A percentile compares a stretch with the other conserved stretches of the same genome.
Conservation (phyloP, 140 eudicot species). For the Stevia rebaudiana region DNA sequence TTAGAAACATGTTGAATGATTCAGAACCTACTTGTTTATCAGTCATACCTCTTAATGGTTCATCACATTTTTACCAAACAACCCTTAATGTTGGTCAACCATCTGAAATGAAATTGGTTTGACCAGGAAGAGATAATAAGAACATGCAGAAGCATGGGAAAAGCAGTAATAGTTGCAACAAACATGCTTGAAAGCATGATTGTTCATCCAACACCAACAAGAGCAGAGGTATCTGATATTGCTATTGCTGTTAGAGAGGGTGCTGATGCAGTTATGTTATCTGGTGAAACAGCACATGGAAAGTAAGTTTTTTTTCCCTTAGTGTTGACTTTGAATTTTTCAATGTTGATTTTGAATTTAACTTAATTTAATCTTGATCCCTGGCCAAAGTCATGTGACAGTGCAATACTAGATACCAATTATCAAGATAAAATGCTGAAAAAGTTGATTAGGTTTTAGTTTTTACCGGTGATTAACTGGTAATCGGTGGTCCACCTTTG, state of each 20-base stretch:
- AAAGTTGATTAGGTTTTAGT: neutral
- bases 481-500: no score
- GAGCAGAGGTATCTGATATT: slow-evolving; percentile 96
- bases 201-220: slow-evolving; percentile 91
- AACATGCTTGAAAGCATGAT: slow-evolving; percentile 99
- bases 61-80: no score
- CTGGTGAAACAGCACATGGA: slow-evolving; percentile 99
- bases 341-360: neutral
- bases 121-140: slow-evolving; percentile 79
- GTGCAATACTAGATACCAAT: neutral
- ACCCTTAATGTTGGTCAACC: slow-evolving; percentile 2
- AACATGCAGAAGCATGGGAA: slow-evolving; percentile 92
- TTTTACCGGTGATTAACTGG: neutral
- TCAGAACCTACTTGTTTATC: no score
- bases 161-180: slow-evolving; percentile 94
- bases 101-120: slow-evolving; percentile 1
- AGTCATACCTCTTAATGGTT: no score
- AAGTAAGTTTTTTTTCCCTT: slow-evolving; percentile 48
- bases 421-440: neutral
- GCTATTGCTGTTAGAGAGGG: slow-evolving; percentile 98
- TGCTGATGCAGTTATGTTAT: slow-evolving; percentile 95
- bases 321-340: neutral
- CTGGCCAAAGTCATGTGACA: neutral
- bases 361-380: neutral
- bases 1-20: no score